Percentiles rank a stretch among this genome's conserved stretches.
These are phyloP conservation scores for Periglandula ipomoeae DNA, from an alignment of 2,329 filamentous ascomycete genomes.

Conservation along the genomic window DNA sequence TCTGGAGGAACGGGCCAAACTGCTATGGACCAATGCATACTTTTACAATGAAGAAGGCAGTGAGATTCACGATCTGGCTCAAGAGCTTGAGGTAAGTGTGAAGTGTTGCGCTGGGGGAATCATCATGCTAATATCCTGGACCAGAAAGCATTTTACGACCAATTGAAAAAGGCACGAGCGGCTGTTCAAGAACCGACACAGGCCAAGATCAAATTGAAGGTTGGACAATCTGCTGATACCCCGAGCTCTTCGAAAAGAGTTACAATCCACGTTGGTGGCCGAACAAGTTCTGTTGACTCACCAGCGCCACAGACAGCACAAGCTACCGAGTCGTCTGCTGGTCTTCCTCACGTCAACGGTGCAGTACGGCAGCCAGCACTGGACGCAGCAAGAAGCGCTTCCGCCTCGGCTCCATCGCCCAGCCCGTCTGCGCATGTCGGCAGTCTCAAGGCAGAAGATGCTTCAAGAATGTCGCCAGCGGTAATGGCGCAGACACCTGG, in stretches of 20 bases:
- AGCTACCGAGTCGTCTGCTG: conserved; percentile 14
- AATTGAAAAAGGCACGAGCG: conserved; percentile 63
- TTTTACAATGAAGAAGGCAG: conserved; percentile 90
- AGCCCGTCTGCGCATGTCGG: conserved; percentile 31
- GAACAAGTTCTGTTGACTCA: conserved; percentile 44
- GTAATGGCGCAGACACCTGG: conserved; percentile 12
- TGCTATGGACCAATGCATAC: conserved; percentile 81
- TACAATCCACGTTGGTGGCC: conserved; percentile 60
- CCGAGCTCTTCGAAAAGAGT: conserved; percentile 50
- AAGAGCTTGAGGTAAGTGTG: conserved; percentile 63
- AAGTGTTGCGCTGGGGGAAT: not conserved
- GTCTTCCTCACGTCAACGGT: conserved; percentile 15
- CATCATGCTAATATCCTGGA: conserved; percentile 8
- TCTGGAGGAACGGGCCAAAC: conserved; percentile 69
- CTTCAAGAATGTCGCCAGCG: conserved; percentile 18
- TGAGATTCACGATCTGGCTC: conserved; percentile 68
- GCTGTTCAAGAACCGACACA: conserved; percentile 63
- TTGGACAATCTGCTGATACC: conserved; percentile 40
- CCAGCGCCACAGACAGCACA: conserved; percentile 33
- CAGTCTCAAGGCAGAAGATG: conserved; percentile 29
- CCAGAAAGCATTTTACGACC: conserved; percentile 60
- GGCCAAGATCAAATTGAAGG: conserved; percentile 74
- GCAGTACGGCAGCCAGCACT: conserved; percentile 15
- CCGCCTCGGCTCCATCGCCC: conserved; percentile 30
- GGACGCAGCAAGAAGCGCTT: conserved; percentile 33